Evolutionary conservation across 257 asterid species (phyloP), one percentile per base, ranked within the genome.

Genomic region (Misopates orontium): DNA sequence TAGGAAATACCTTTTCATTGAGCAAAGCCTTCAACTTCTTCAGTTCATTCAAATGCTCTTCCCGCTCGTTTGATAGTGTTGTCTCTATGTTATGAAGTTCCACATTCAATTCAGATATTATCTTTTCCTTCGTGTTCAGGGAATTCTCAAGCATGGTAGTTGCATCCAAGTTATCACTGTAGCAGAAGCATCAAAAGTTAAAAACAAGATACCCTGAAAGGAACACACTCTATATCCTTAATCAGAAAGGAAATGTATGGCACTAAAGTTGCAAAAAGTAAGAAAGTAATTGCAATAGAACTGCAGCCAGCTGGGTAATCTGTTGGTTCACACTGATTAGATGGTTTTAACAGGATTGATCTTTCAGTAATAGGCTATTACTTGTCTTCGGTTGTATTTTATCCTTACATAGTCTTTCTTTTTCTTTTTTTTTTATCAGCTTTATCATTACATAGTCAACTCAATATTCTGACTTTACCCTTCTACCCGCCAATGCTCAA

Each of bases 31-130:
- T 88, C 83, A 90, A 72, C 74, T 84, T 89, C 91, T 94, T 94
- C 81, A 88, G 76, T 85, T 94, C 99, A 66, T 77, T 81, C 75
- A 94, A 56, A 76, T 90, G 87, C 60, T 74, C 36, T 71, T 88
- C 99, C 60, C 96, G 89, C 73, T 94, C 97, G 81, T 77, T 78
- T 42, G 96, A 84, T 64, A 94, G 74, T 70, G 93, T 82, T 63
- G 83, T 85, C 81, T 94, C 99, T 40, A 94, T 67, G 66, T 87
- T 88, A 77, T 90, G 99, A 74, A 94, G 96, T 77, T 94, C 99
- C 82, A 77, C 63, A 73, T 90, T 94, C 78, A 94, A 72, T 63
- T 88, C 99, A 71, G 99, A 90, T 62, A 94, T 90, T 62, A 88
- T 78, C 87, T 81, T 90, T 77, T 90, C 99, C 86, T 94, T 94